Percentiles rank a stretch among this genome's conserved stretches.
Conservation (phyloP, 352 stramenopile species). For the Phytophthora foliorum region DNA sequence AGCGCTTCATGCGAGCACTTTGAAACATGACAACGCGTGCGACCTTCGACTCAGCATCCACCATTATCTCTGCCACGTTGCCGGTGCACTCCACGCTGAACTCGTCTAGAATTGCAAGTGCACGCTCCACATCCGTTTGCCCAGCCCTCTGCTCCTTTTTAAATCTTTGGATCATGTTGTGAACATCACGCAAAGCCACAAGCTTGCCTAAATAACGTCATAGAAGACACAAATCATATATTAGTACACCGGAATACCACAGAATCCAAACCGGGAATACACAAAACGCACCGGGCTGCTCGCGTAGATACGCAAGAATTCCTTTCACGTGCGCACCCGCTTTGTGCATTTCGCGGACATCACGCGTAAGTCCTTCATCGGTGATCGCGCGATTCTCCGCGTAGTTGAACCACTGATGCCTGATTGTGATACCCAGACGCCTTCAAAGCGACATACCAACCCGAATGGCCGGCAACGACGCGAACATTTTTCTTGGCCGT, state of each 20-base stretch:
- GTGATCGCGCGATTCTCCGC: background rate
- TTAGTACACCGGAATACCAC: background rate
- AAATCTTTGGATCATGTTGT: constrained; percentile 1
- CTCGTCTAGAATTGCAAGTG: background rate
- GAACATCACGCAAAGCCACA: background rate
- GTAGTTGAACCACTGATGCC: constrained; percentile 9
- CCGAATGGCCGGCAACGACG: too few relatives aligned
- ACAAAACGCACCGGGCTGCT: background rate
- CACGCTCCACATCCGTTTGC: background rate
- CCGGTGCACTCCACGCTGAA: background rate
- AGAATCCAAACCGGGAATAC: background rate
- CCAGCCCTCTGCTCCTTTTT: too few relatives aligned
- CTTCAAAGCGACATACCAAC: too few relatives aligned
- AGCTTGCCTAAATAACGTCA: background rate
- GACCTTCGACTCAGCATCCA: background rate
- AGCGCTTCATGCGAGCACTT: constrained; percentile 1
- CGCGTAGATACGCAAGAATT: constrained; percentile 1
- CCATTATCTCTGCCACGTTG: background rate
- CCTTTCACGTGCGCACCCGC: background rate
- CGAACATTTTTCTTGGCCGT: background rate
- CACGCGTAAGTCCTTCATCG: background rate
- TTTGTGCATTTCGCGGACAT: background rate
- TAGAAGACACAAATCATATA: background rate
- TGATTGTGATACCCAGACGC: too few relatives aligned
- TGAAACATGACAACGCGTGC: background rate